Base-by-base conservation (phyloP, 495 filamentous ascomycete genomes). In the Penicillium coprophilum region DNA sequence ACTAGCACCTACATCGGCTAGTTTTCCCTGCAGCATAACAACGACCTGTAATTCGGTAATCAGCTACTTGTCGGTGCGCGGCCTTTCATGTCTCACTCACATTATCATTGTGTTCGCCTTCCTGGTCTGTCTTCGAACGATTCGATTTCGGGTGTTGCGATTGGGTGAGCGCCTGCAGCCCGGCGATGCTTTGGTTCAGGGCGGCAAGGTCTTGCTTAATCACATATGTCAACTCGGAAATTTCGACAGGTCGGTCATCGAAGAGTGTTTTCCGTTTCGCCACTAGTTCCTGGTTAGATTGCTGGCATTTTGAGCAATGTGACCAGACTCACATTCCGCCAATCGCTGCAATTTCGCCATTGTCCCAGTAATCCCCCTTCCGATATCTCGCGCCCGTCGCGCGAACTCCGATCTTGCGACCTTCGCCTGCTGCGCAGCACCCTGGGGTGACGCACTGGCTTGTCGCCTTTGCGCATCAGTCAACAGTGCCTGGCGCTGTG, bases 151-250 rank as follows among this genome's bases (percentile, higher is more conserved):
- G 85, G 58, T 93, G 87, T 72, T 92, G 88, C 23, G 82, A 75
- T 31, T 82, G 76, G 0, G 83, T 85, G 19, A 97, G 81, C 3
- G 83, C 74, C 68, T 96, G 90, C 38, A 98, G 74, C 19, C 77
- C 80, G 44, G 87, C 85, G 65, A 98, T 97, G 67, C 93, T 86
- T 55, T 87, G 81, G 71, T 96, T 97, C 54, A 98, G 74, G 11
- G 88, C 85, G 0, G 92, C 89, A 24, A 97, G 83, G 65, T 97
- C 95, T 80, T 97, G 94, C 72, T 97, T 97, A 75, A 98, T 97
- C 68, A 96, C 85, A 64, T 89, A 96, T 10, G 92, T 94, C 71
- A 97, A 84, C 65, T 97, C 91, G 68, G 92, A 91, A 73, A 98
- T 97, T 71, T 98, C 94, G 36, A 96, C 88, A 2, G 94, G 92